Evolutionary conservation across 1,284 basidiomycete genomes (phyloP).

Genomic region (Trichosporon sp.): DNA sequence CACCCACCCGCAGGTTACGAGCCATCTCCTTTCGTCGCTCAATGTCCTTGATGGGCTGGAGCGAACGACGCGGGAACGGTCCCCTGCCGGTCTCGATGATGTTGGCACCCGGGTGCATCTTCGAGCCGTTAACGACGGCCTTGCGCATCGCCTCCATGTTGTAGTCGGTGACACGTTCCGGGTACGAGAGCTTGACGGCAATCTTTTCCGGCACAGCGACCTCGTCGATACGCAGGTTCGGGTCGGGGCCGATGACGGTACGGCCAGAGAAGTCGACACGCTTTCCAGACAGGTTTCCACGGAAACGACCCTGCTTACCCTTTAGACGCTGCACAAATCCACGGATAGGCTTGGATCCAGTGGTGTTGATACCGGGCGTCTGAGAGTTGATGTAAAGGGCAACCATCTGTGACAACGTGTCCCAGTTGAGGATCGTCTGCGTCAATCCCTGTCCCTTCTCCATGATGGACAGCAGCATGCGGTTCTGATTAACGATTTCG

Average conservation of each 20-base stretch:
- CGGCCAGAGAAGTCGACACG: constrained; percentile 98
- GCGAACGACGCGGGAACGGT: constrained; percentile 21
- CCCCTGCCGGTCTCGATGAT: constrained; percentile 62
- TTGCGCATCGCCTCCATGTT: constrained; percentile 76
- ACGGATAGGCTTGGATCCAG: constrained; percentile 81
- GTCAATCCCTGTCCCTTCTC: constrained; percentile 81
- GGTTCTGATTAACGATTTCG: constrained; percentile 94
- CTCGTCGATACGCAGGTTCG: constrained; percentile 95
- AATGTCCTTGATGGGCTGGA: constrained; percentile 34
- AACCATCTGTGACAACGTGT: constrained; percentile 87
- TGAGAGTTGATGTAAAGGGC: constrained; percentile 99
- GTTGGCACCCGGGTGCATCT: constrained; percentile 93
- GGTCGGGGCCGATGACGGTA: constrained; percentile 98
- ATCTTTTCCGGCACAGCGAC: constrained; percentile 96
- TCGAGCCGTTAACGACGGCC: constrained; percentile 83
- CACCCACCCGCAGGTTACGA: constrained; percentile 43
- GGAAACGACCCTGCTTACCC: constrained; percentile 97
- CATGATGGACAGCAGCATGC: constrained; percentile 84
- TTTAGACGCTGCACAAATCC: constrained; percentile 98
- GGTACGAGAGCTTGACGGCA: constrained; percentile 92
- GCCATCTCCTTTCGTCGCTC: constrained; percentile 39
- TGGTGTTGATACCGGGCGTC: constrained; percentile 81
- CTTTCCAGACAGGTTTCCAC: constrained; percentile 97
- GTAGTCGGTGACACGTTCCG: constrained; percentile 88
- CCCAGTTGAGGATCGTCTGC: constrained; percentile 95